phyloP scores from a whole-genome alignment of 2,329 filamentous ascomycete genomes.

The Colletotrichum siamense region DNA sequence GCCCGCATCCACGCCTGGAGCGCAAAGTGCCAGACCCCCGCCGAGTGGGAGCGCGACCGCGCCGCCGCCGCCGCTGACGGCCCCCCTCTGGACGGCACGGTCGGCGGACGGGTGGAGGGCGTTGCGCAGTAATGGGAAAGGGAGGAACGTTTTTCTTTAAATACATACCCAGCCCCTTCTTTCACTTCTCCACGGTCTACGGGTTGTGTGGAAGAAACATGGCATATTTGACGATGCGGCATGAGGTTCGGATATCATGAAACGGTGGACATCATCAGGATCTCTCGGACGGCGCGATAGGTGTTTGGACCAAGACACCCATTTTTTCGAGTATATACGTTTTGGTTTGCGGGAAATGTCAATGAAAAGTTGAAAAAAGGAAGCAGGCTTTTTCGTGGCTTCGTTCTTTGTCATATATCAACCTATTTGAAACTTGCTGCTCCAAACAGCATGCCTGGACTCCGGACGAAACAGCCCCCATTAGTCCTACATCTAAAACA shows the following conservation, averaged over 20 bases:
- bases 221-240: neutral
- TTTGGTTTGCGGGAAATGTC: neutral
- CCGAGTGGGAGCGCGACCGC: constrained; percentile 79
- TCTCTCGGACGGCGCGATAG: neutral
- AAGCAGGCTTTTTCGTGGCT: constrained; percentile 20
- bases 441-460: constrained; percentile 21
- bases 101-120: constrained; percentile 47
- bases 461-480: constrained; percentile 3
- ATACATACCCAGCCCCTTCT: neutral
- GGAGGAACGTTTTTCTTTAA: neutral
- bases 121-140: constrained; percentile 23
- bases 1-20: constrained; percentile 94
- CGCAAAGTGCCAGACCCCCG: constrained; percentile 89
- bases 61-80: constrained; percentile 34
- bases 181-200: neutral
- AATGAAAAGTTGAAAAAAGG: neutral
- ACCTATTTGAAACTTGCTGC: constrained; percentile 14
- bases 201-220: neutral
- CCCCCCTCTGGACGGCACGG: constrained; percentile 50
- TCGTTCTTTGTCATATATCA: constrained; percentile 23
- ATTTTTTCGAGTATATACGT: constrained; percentile 1
- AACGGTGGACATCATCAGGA: neutral
- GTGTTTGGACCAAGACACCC: neutral
- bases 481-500: constrained; percentile 37
- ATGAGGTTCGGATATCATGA: neutral